Conservation (phyloP, 2,329 filamentous ascomycete species). For the Penicillium sp. region DNA sequence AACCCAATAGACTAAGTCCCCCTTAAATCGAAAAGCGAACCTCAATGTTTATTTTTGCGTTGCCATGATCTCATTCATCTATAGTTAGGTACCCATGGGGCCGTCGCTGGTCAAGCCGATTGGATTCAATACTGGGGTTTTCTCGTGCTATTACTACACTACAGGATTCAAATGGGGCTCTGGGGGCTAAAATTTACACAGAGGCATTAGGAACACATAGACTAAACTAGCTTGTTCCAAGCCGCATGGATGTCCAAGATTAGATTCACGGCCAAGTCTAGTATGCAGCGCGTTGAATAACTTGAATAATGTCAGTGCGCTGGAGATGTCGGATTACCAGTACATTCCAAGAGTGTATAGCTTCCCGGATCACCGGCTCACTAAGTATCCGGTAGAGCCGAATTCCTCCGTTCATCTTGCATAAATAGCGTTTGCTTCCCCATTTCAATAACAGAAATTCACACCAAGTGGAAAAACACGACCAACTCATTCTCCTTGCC, state of each 20-base stretch:
- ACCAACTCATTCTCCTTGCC: too few relatives aligned
- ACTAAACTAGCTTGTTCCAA: background rate
- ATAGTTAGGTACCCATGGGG: background rate
- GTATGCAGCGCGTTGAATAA: background rate
- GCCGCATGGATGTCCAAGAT: background rate
- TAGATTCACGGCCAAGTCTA: background rate
- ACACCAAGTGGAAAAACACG: too few relatives aligned
- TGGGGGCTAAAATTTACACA: background rate
- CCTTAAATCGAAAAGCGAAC: background rate
- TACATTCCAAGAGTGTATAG: background rate
- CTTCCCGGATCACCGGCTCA: background rate
- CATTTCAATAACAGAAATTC: too few relatives aligned
- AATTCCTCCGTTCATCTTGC: background rate
- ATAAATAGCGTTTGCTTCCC: background rate
- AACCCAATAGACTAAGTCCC: background rate
- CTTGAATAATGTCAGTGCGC: background rate
- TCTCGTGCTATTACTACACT: background rate
- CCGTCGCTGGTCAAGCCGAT: background rate
- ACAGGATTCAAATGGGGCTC: background rate
- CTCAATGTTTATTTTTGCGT: background rate
- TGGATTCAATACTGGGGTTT: background rate
- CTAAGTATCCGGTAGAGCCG: background rate
- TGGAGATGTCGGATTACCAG: background rate
- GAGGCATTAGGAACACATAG: background rate
- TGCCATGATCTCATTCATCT: background rate